Conservation (phyloP, 768 basidiomycete genomes). For the Saitozyma podzolica region DNA sequence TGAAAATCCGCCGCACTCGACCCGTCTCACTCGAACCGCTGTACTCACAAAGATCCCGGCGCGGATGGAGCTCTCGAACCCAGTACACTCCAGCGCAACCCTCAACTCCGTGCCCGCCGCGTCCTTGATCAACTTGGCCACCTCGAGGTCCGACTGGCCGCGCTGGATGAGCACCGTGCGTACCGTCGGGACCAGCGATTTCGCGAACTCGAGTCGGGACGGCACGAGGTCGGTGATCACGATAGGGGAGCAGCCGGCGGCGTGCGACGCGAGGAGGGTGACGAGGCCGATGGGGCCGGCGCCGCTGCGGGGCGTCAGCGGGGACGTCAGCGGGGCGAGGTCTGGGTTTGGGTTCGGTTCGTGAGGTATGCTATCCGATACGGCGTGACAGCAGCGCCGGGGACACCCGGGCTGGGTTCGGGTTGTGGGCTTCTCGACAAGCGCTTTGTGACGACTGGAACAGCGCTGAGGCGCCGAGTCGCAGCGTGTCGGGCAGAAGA, state of each 20-base stretch:
- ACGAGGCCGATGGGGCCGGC: slow-evolving; percentile 56
- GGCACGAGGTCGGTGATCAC: slow-evolving; percentile 55
- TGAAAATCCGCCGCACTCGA: too few relatives aligned
- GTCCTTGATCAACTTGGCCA: slow-evolving; percentile 44
- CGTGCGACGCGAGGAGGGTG: slow-evolving; percentile 52
- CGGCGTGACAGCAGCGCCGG: too few relatives aligned
- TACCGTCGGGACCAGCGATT: slow-evolving; percentile 52
- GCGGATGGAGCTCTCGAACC: slow-evolving; percentile 53
- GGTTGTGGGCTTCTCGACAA: too few relatives aligned
- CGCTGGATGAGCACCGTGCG: slow-evolving; percentile 50
- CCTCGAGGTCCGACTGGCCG: slow-evolving; percentile 36
- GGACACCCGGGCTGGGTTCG: too few relatives aligned
- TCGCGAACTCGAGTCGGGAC: slow-evolving; percentile 54
- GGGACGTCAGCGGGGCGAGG: too few relatives aligned
- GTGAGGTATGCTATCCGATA: too few relatives aligned
- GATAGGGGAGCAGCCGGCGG: slow-evolving; percentile 55
- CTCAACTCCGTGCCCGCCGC: slow-evolving; percentile 37
- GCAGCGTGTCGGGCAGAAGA: too few relatives aligned
- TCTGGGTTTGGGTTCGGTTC: too few relatives aligned
- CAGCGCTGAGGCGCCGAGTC: too few relatives aligned
- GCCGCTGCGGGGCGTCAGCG: slow-evolving; percentile 37
- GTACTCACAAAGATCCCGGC: slow-evolving; percentile 53
- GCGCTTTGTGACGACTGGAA: too few relatives aligned
- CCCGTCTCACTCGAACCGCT: too few relatives aligned
- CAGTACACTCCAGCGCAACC: slow-evolving; percentile 55